Conservation (phyloP, 2,329 filamentous ascomycete species). For the Colletotrichum truncatum region DNA sequence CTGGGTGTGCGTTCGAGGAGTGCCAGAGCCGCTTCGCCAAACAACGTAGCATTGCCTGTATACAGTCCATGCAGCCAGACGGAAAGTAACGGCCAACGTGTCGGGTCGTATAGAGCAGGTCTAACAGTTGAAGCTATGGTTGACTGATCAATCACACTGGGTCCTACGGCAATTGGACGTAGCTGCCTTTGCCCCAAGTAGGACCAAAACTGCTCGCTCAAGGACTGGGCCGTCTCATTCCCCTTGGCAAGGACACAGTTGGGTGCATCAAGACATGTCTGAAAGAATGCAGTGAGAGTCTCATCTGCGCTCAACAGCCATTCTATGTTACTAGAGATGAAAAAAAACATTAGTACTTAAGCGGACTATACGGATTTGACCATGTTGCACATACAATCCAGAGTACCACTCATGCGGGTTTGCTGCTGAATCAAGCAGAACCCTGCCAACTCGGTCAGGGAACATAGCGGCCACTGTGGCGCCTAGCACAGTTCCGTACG, state of each 20-base stretch:
- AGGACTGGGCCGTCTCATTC: background rate
- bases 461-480: background rate
- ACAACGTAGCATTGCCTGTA: too few relatives aligned
- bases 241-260: background rate
- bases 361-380: background rate
- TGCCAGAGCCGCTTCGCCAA: background rate
- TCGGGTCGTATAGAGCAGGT: background rate
- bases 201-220: background rate
- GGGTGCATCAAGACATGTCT: background rate
- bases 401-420: background rate
- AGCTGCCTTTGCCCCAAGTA: background rate
- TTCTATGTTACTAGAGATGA: background rate
- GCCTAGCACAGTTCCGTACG: background rate
- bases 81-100: background rate
- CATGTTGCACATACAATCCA: background rate
- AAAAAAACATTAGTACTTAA: background rate
- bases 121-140: background rate
- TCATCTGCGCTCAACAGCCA: background rate
- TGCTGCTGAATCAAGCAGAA: background rate
- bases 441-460: background rate
- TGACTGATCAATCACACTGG: background rate
- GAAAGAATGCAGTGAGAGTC: background rate
- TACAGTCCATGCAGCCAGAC: background rate
- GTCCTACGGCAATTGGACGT: background rate
- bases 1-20: accelerated